Conservation (phyloP, 75 land plant genomes). For the Chamaecyparis obtusa region DNA sequence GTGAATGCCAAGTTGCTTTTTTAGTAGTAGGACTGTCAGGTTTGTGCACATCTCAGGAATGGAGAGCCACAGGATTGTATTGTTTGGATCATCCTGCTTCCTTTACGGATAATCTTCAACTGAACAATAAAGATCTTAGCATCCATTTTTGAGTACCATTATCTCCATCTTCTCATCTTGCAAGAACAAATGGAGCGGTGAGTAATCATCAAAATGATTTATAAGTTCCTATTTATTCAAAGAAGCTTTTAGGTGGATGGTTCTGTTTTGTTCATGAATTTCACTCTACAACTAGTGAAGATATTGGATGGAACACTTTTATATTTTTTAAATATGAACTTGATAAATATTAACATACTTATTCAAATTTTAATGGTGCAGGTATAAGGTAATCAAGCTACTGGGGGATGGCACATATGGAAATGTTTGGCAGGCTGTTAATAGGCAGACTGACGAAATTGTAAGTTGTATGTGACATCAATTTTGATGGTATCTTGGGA, state of each 20-base stretch:
- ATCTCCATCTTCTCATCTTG: neutral
- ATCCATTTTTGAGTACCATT: neutral
- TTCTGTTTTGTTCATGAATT: neutral
- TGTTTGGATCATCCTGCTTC: neutral
- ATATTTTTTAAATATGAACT: too few species aligned
- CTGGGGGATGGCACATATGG: slow-evolving; percentile 53
- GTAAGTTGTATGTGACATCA: slow-evolving; percentile 13
- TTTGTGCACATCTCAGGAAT: neutral
- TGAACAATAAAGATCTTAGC: neutral
- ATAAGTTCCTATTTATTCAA: neutral
- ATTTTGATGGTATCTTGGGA: neutral
- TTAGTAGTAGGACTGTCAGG: neutral
- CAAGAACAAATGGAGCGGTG: neutral
- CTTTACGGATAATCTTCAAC: neutral
- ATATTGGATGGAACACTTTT: neutral
- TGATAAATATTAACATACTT: neutral
- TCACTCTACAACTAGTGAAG: neutral
- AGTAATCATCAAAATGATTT: neutral
- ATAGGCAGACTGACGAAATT: slow-evolving; percentile 31
- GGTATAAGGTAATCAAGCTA: slow-evolving; percentile 49
- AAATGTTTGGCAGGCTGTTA: slow-evolving; percentile 43
- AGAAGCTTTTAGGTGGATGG: neutral
- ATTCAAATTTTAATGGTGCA: neutral
- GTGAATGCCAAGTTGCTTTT: neutral
- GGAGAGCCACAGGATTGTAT: slow-evolving; percentile 7